phyloP scores from a whole-genome alignment of 495 filamentous ascomycete genomes.

The Aspergillus indologenus region DNA sequence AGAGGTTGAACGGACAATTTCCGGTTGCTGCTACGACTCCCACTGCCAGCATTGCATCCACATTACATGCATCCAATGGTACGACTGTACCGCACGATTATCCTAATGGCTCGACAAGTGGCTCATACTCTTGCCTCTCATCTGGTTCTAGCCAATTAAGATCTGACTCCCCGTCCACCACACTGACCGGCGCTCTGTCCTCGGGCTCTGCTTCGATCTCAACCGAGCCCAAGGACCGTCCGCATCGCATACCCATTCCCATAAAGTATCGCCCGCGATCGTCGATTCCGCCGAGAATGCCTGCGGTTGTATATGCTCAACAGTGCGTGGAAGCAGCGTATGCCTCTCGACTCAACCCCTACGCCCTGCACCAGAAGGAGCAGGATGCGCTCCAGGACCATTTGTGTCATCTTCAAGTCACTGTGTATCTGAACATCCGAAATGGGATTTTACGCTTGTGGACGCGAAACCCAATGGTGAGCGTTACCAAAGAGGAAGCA shows the following conservation, averaged over 20 bases:
- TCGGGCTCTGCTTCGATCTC: constrained; percentile 18
- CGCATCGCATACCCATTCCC: constrained; percentile 22
- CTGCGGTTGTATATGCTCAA: constrained; percentile 72
- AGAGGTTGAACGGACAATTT: not conserved
- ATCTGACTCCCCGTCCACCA: constrained; percentile 32
- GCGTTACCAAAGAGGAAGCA: constrained; percentile 84
- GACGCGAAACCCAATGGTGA: constrained; percentile 84
- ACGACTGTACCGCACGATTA: not conserved
- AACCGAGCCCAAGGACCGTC: not conserved
- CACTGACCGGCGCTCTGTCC: constrained; percentile 8
- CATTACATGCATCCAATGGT: not conserved
- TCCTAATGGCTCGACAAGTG: not conserved
- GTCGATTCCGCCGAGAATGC: constrained; percentile 74
- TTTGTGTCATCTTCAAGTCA: constrained; percentile 85
- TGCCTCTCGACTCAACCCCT: constrained; percentile 85
- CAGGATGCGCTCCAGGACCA: constrained; percentile 74
- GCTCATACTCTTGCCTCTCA: constrained; percentile 25
- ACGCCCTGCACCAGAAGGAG: constrained; percentile 81
- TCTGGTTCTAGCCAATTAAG: constrained; percentile 19
- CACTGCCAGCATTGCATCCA: not conserved
- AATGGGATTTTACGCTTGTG: constrained; percentile 93
- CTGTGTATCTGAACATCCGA: constrained; percentile 93
- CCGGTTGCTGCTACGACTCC: not conserved
- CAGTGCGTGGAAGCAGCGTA: constrained; percentile 88
- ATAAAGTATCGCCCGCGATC: constrained; percentile 58